Evolutionary conservation across 1,139 yeast genomes (phyloP).

Genomic region (Yamadazyma dendronema): DNA sequence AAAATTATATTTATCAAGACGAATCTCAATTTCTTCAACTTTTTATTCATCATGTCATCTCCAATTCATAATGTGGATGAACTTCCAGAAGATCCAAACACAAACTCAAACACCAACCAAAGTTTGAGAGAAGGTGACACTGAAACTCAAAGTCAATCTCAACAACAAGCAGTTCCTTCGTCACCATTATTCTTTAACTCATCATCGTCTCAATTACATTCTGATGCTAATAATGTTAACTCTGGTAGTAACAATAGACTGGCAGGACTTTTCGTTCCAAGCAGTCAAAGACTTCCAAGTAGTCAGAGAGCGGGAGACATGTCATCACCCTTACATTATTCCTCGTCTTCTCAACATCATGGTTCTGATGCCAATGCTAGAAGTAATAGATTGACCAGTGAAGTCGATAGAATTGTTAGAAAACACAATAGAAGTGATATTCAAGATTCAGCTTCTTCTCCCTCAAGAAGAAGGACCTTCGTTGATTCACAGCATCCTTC

Average conservation of each 20-base stretch:
- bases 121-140: slow-evolving; percentile 26
- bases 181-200: slow-evolving; percentile 68
- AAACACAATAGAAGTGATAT: slow-evolving; percentile 44
- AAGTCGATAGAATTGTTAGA: slow-evolving; percentile 43
- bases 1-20: not conserved
- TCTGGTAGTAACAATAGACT: slow-evolving; percentile 19
- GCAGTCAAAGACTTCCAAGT: slow-evolving; percentile 16
- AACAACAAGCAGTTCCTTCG: slow-evolving; percentile 49
- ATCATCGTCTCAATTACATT: slow-evolving; percentile 46
- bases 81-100: slow-evolving; percentile 22
- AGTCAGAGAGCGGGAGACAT: slow-evolving; percentile 24
- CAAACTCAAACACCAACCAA: slow-evolving; percentile 6
- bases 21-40: not conserved
- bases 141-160: slow-evolving; percentile 37
- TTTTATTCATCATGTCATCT: slow-evolving; percentile 21
- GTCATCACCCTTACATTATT: slow-evolving; percentile 48
- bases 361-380: slow-evolving; percentile 29
- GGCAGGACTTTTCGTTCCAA: not conserved
- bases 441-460: slow-evolving; percentile 43
- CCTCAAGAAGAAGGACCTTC: slow-evolving; percentile 39
- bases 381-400: slow-evolving; percentile 38
- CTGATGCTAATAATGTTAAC: slow-evolving; percentile 25
- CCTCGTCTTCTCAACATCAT: slow-evolving; percentile 43
- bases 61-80: slow-evolving; percentile 29
- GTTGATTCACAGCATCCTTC: slow-evolving; percentile 15